phyloP scores from a whole-genome alignment of 352 stramenopile species.

The Blastocystis sp. region DNA sequence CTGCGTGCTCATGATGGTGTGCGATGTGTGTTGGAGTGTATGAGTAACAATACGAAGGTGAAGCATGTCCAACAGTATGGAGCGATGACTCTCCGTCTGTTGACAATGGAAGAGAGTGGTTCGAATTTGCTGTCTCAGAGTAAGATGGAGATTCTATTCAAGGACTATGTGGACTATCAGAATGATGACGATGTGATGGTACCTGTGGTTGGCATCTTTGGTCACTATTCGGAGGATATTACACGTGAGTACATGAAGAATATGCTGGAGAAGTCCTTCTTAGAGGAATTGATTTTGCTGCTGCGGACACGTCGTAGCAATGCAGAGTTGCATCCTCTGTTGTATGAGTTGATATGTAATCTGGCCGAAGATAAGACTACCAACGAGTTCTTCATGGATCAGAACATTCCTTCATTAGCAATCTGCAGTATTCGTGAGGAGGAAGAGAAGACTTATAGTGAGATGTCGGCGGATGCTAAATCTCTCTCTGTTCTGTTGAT shows the following conservation, averaged over 20 bases:
- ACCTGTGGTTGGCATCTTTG: slow-evolving; percentile 36
- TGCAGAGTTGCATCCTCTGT: slow-evolving; percentile 9
- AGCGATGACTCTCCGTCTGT: not conserved
- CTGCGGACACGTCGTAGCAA: slow-evolving; percentile 24
- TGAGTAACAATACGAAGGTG: slow-evolving; percentile 36
- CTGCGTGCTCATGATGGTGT: slow-evolving; percentile 34
- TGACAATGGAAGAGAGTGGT: slow-evolving; percentile 51
- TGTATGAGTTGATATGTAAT: slow-evolving; percentile 18
- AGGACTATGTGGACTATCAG: slow-evolving; percentile 35
- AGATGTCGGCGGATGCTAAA: not conserved
- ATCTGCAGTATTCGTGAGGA: slow-evolving; percentile 36
- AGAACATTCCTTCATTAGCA: not conserved
- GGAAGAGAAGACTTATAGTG: not conserved
- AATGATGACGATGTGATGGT: slow-evolving; percentile 50
- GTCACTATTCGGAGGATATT: slow-evolving; percentile 19
- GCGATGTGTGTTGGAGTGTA: slow-evolving; percentile 27
- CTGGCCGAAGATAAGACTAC: not conserved
- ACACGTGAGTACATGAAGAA: not conserved
- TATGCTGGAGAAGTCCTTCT: slow-evolving; percentile 31
- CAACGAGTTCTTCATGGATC: slow-evolving; percentile 41
- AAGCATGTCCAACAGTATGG: slow-evolving; percentile 61
- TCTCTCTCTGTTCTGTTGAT: slow-evolving; percentile 33
- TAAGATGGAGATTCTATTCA: slow-evolving; percentile 54
- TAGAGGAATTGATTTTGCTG: slow-evolving; percentile 14
- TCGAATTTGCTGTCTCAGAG: slow-evolving; percentile 12